phyloP scores from a whole-genome alignment of 2,329 filamentous ascomycete species.

The Penicillium sumatraense region DNA sequence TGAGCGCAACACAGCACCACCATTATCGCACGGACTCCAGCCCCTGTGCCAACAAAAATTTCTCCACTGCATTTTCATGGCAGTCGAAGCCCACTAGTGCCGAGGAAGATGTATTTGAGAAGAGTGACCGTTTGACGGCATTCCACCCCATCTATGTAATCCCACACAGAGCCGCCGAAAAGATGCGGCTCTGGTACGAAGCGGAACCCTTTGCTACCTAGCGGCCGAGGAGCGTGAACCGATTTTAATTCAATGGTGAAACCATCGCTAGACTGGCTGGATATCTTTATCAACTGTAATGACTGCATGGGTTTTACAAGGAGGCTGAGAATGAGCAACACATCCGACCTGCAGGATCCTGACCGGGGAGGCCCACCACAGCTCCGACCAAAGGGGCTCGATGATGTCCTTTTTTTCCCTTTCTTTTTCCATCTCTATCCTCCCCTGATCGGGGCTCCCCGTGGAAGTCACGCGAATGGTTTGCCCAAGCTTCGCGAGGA shows the following conservation, averaged over 20 bases:
- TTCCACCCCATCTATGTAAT: slow-evolving; percentile 87
- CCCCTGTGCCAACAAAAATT: slow-evolving; percentile 34
- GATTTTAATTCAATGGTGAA: slow-evolving; percentile 5
- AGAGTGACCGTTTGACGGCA: slow-evolving; percentile 69
- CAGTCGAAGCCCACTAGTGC: slow-evolving; percentile 41
- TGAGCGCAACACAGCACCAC: slow-evolving; percentile 78
- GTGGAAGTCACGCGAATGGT: slow-evolving; percentile 18
- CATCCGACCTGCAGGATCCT: not conserved
- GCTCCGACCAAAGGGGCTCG: not conserved
- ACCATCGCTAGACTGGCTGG: not conserved
- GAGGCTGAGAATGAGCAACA: not conserved
- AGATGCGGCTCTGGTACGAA: slow-evolving; percentile 68
- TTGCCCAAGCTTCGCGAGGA: not conserved
- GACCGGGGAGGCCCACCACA: not conserved
- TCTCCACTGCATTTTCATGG: slow-evolving; percentile 46
- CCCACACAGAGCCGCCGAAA: slow-evolving; percentile 70
- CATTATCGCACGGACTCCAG: slow-evolving; percentile 52
- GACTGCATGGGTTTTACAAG: not conserved
- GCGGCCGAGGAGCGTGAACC: slow-evolving; percentile 6
- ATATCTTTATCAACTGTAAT: not conserved
- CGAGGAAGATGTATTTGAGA: slow-evolving; percentile 68
- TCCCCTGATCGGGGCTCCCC: not conserved
- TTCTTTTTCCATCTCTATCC: slow-evolving; percentile 1
- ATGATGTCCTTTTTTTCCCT: not conserved
- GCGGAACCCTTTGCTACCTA: slow-evolving; percentile 25